Evolutionary conservation across 73 alveolate species (phyloP).

Genomic region (Paramecium bursaria): DNA sequence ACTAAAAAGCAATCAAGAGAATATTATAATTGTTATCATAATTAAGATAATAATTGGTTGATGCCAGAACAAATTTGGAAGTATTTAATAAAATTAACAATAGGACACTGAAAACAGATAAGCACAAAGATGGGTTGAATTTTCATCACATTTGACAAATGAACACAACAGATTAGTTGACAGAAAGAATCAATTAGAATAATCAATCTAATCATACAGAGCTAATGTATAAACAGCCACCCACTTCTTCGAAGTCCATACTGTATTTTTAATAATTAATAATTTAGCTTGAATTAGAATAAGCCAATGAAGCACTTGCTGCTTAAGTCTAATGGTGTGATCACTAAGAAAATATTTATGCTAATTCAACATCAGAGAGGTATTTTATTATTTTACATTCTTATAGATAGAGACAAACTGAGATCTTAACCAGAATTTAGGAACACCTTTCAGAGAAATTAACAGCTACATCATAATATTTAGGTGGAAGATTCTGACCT

Average conservation of each 20-base stretch:
- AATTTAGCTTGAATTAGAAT: conserved; percentile 44
- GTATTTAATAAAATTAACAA: neutral
- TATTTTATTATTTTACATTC: neutral
- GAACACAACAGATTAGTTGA: conserved; percentile 59
- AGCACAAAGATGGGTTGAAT: conserved; percentile 63
- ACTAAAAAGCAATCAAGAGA: conserved; percentile 54
- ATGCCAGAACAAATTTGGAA: conserved; percentile 41
- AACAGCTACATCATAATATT: conserved; percentile 57
- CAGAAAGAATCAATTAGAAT: conserved; percentile 62
- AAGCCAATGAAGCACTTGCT: conserved; percentile 49
- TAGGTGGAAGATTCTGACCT: conserved; percentile 66
- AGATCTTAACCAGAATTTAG: conserved; percentile 24
- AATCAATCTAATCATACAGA: conserved; percentile 29
- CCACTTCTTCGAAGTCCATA: conserved; percentile 56
- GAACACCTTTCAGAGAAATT: conserved; percentile 56
- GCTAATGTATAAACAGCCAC: conserved; percentile 47
- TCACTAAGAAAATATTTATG: conserved; percentile 2
- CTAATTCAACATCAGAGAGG: conserved; percentile 26
- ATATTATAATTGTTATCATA: conserved; percentile 26
- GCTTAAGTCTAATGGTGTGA: conserved; percentile 57
- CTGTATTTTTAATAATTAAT: neutral
- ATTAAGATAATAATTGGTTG: conserved; percentile 47
- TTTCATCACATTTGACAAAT: conserved; percentile 51
- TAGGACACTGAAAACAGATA: conserved; percentile 63
- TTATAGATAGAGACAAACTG: conserved; percentile 13